Evolutionary conservation across 2,329 filamentous ascomycete genomes (phyloP).

Genomic region (Madurella fahalii): DNA sequence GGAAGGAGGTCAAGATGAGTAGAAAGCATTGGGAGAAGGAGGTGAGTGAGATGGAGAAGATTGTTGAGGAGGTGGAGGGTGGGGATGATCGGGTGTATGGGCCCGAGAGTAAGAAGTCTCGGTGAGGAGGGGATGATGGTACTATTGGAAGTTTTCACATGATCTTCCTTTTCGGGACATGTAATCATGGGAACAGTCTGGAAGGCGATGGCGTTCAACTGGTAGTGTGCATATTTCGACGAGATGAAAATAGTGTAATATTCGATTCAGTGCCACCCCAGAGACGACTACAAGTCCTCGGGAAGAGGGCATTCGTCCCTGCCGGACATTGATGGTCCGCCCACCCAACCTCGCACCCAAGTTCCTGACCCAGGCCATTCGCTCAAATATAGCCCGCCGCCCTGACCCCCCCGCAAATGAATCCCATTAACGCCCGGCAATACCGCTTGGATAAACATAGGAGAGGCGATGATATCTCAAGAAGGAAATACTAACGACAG

Average conservation of each 20-base stretch:
- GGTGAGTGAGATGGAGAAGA: conserved; percentile 68
- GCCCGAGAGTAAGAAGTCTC: conserved; percentile 44
- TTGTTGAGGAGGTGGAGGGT: conserved; percentile 67
- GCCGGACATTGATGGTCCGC: too few species aligned
- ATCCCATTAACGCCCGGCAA: conserved; percentile 1
- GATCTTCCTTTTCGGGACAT: too few species aligned
- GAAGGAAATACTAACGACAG: conserved; percentile 3
- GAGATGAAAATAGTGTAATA: too few species aligned
- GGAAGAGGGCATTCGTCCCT: too few species aligned
- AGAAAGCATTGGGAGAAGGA: conserved; percentile 76
- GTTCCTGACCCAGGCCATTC: too few species aligned
- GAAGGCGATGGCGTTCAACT: too few species aligned
- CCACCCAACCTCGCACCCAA: too few species aligned
- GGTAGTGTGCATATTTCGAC: too few species aligned
- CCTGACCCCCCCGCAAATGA: not conserved
- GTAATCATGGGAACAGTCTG: too few species aligned
- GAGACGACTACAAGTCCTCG: too few species aligned
- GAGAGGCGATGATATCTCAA: not conserved
- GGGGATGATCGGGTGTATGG: conserved; percentile 49
- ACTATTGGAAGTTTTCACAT: too few species aligned
- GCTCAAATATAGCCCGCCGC: not conserved
- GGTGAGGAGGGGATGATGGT: conserved; percentile 23
- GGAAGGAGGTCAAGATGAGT: conserved; percentile 80
- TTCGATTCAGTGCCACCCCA: too few species aligned
- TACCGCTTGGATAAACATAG: not conserved